Percentiles rank a stretch among this genome's conserved stretches.
phyloP scores from a whole-genome alignment of 129 eudicot genomes.

The Pittosporum tobira region DNA sequence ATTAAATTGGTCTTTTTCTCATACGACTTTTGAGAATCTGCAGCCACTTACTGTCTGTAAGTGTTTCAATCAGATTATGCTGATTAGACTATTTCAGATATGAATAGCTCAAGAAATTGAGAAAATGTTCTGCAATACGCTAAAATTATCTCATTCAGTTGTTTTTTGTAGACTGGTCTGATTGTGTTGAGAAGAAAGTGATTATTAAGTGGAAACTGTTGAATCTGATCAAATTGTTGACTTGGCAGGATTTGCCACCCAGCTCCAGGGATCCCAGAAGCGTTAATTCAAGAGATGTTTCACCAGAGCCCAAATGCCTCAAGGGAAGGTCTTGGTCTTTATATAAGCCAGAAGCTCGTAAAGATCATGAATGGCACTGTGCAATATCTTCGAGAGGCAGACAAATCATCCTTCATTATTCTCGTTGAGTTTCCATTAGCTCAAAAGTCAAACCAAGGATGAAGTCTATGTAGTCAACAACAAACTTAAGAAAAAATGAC shows the following conservation, averaged over 20 bases:
- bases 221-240: slow-evolving; percentile 8
- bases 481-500: neutral
- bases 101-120: too few relatives aligned
- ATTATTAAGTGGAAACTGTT: neutral
- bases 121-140: too few relatives aligned
- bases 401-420: slow-evolving; percentile 60
- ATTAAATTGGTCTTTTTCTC: too few relatives aligned
- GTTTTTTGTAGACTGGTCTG: neutral
- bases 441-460: slow-evolving; percentile 19
- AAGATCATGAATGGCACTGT: slow-evolving; percentile 73
- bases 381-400: slow-evolving; percentile 77
- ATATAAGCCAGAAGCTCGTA: slow-evolving; percentile 72
- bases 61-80: too few relatives aligned
- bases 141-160: too few relatives aligned
- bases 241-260: slow-evolving; percentile 78
- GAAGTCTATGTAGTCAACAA: slow-evolving; percentile 21
- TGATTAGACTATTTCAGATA: too few relatives aligned
- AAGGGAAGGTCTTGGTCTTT: slow-evolving; percentile 86
- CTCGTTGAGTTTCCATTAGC: slow-evolving; percentile 56
- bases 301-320: slow-evolving; percentile 47
- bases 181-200: neutral
- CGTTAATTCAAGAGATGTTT: slow-evolving; percentile 71
- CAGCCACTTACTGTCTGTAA: too few relatives aligned
- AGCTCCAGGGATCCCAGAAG: slow-evolving; percentile 86
- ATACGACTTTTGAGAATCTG: too few relatives aligned